Evolutionary conservation across 2,329 filamentous ascomycete species (phyloP).

Genomic region (Fusarium sp.): DNA sequence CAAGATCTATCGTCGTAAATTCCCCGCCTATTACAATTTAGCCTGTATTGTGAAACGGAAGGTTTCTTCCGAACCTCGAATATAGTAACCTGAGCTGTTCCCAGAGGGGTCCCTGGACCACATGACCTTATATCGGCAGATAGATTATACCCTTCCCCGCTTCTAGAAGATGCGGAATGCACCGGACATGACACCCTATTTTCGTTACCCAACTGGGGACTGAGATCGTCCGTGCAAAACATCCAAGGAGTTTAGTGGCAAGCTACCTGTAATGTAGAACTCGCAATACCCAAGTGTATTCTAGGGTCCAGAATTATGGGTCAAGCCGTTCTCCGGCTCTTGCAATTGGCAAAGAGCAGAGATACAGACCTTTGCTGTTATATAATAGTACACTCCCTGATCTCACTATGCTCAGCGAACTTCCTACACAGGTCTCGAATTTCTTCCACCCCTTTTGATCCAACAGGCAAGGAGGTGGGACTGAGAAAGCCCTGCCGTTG

Average conservation of each 20-base stretch:
- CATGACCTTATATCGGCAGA: not conserved
- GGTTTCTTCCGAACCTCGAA: not conserved
- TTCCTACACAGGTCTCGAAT: not conserved
- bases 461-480: not conserved
- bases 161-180: not conserved
- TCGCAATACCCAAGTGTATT: too few species aligned
- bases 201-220: too few species aligned
- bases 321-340: too few species aligned
- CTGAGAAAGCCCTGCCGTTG: not conserved
- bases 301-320: too few species aligned
- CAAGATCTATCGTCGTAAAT: not conserved
- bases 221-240: too few species aligned
- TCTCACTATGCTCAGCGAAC: not conserved
- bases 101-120: not conserved
- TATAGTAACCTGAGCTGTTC: not conserved
- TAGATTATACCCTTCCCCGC: not conserved
- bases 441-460: fast-evolving
- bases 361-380: not conserved
- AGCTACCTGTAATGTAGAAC: too few species aligned
- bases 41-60: not conserved
- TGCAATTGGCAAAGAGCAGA: too few species aligned
- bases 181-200: too few species aligned
- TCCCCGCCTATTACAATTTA: not conserved
- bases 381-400: not conserved
- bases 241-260: too few species aligned